phyloP scores from a whole-genome alignment of 2,329 filamentous ascomycete species.

The Davidsoniella eucalypti region DNA sequence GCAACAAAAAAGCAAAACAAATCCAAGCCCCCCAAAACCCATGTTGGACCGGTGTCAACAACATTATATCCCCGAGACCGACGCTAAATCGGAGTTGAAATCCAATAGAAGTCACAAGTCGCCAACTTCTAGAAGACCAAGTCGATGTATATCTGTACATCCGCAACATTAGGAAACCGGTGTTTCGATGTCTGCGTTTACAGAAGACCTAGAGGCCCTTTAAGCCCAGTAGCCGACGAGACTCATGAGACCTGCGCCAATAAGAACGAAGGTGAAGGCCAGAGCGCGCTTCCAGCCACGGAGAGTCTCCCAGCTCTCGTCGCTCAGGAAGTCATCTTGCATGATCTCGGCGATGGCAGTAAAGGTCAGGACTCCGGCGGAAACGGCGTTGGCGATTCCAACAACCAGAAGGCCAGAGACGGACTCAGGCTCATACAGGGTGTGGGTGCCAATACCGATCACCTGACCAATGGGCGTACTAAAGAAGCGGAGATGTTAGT shows the following conservation, averaged over 20 bases:
- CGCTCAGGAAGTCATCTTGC: conserved; percentile 54
- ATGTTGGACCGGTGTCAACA: no score
- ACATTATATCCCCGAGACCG: no score
- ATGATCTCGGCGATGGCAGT: conserved; percentile 56
- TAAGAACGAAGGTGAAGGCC: conserved; percentile 40
- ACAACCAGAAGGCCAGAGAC: conserved; percentile 52
- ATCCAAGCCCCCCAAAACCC: no score
- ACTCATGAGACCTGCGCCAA: conserved; percentile 45
- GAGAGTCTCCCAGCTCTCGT: conserved; percentile 42
- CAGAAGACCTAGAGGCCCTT: not conserved
- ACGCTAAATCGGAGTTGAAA: no score
- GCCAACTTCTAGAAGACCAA: no score
- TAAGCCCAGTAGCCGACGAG: conserved; percentile 48
- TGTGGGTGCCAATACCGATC: conserved; percentile 52
- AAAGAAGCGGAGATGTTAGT: conserved; percentile 11
- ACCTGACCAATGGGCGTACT: conserved; percentile 59
- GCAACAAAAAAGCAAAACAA: no score
- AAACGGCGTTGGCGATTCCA: conserved; percentile 59
- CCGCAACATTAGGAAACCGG: no score
- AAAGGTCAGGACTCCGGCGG: conserved; percentile 53
- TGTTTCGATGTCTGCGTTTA: no score
- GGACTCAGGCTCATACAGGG: conserved; percentile 50
- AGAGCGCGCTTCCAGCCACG: conserved; percentile 34
- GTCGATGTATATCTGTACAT: no score
- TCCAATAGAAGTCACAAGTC: no score